Evolutionary conservation across 2,329 filamentous ascomycete species (phyloP), one percentile per base, ranked within the genome.

Genomic region (Ophiocordyceps sinensis): DNA sequence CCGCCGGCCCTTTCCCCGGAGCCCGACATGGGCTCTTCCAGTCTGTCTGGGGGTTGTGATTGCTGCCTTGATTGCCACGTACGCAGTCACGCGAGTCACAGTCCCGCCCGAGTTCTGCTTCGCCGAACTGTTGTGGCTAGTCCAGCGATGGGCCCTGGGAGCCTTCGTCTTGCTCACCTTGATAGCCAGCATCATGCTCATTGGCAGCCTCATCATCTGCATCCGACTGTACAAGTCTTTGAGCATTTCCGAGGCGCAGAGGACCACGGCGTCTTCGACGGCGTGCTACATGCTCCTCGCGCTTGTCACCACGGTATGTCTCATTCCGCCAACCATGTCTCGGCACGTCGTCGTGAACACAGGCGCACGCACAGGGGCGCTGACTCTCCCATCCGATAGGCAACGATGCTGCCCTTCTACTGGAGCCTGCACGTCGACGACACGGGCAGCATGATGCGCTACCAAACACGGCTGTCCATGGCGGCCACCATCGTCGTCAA

Each of bases 101-200:
- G 66, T 63, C 5, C 69, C 78, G 36, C 66, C 67, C 6, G 70
- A 78, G 47, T 67, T 70, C 40, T 85, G 80, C 59, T 77, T 82
- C 49, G 77, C 76, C 21, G 77, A 75, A 6, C 64, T 85, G 8
- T 75, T 82, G 48, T 83, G 75, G 75, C 81, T 80, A 45, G 63
- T 82, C 35, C 66, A 72, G 42, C 67, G 64, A 48, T 84, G 77
- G 59, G 68, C 75, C n/a, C 53, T 68, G 13, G 67, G 71, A 5
- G 71, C 69, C 43, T 71, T 83, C 42, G 64, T 64, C 10, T 52
- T 81, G 1, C 54, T 82, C 11, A 56, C 69, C 19, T 53, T 64
- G 17, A 64, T 79, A 36, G 60, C 68, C n/a, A 54, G 65, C 30
- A 53, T 69, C 21, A 59, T 82, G 40, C 52, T 75, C 13, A 46